These are phyloP conservation scores for Pistacia atlantica DNA, from an alignment of 345 rosid genomes.

Conservation along the genomic window DNA sequence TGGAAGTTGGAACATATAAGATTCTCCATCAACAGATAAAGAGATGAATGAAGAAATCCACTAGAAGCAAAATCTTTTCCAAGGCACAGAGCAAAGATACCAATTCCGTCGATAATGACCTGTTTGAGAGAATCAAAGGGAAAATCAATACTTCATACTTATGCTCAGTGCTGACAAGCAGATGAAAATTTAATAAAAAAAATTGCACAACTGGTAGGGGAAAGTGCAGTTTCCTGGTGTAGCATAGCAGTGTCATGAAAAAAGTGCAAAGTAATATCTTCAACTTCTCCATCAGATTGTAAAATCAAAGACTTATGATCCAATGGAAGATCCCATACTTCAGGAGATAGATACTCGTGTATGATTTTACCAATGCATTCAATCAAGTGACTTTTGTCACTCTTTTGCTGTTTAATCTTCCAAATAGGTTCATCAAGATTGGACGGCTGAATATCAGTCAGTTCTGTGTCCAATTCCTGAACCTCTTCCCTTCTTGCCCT, in stretches of 20 bases:
- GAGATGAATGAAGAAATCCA: slow-evolving; percentile 91
- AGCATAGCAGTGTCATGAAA: slow-evolving; percentile 71
- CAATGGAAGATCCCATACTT: slow-evolving; percentile 84
- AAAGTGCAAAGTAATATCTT: slow-evolving; percentile 54
- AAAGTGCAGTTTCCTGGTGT: slow-evolving; percentile 60
- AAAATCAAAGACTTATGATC: slow-evolving; percentile 42
- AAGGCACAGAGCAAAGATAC: slow-evolving; percentile 72
- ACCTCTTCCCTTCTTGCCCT: slow-evolving; percentile 30
- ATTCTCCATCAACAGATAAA: slow-evolving; percentile 83
- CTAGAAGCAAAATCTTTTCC: slow-evolving; percentile 70
- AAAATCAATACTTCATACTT: slow-evolving; percentile 12
- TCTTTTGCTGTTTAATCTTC: slow-evolving; percentile 54
- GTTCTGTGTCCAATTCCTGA: slow-evolving; percentile 24
- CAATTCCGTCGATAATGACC: slow-evolving; percentile 85
- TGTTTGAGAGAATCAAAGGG: slow-evolving; percentile 32
- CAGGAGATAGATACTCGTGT: slow-evolving; percentile 83
- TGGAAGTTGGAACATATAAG: slow-evolving; percentile 70
- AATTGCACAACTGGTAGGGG: background rate
- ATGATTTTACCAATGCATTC: slow-evolving; percentile 82
- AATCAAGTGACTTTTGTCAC: slow-evolving; percentile 51
- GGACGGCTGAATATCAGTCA: slow-evolving; percentile 19
- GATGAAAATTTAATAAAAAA: background rate
- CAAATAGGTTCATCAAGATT: slow-evolving; percentile 40
- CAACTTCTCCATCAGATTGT: slow-evolving; percentile 45
- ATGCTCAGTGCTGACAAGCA: background rate